A percentile compares a stretch with the other conserved stretches of the same genome.
phyloP scores from a whole-genome alignment of 805 yeast species.

The Starmerella scarabaei region DNA sequence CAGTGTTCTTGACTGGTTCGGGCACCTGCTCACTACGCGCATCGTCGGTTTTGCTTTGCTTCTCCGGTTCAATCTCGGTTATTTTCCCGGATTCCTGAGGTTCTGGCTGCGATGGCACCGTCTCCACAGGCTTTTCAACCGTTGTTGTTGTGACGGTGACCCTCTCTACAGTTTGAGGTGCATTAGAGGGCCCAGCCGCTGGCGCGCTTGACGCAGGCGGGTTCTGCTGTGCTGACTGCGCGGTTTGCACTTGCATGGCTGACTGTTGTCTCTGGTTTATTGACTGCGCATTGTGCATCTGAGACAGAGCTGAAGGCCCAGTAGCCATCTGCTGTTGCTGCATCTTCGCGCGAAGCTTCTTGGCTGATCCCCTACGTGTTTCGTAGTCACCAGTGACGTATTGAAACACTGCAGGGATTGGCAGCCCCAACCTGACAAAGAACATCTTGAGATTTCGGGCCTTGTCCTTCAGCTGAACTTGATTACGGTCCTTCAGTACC shows the following conservation, averaged over 20 bases:
- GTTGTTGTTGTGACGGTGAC: no score
- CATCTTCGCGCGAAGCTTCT: slow-evolving; percentile 5
- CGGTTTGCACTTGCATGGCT: neutral
- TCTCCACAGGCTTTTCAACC: no score
- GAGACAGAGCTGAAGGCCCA: neutral
- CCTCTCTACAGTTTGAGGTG: no score
- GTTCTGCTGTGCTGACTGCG: neutral
- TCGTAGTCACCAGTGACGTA: slow-evolving; percentile 72
- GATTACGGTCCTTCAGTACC: slow-evolving; percentile 71
- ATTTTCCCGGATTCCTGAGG: neutral
- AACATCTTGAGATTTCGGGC: slow-evolving; percentile 93
- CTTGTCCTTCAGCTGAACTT: slow-evolving; percentile 88
- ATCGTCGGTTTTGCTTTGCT: neutral
- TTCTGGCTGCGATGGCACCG: neutral
- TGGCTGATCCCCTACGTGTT: slow-evolving; percentile 18
- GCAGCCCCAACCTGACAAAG: slow-evolving; percentile 58
- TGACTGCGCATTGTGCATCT: neutral
- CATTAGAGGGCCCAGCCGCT: no score
- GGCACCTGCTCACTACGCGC: no score
- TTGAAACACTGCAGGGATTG: slow-evolving; percentile 65
- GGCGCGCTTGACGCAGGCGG: neutral
- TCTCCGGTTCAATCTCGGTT: neutral
- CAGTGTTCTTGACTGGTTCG: neutral
- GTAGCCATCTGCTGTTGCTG: neutral
- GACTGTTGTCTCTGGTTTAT: neutral